These are phyloP conservation scores for Blastomyces parvus DNA, from an alignment of 2,329 filamentous ascomycete species.

Conservation along the genomic window DNA sequence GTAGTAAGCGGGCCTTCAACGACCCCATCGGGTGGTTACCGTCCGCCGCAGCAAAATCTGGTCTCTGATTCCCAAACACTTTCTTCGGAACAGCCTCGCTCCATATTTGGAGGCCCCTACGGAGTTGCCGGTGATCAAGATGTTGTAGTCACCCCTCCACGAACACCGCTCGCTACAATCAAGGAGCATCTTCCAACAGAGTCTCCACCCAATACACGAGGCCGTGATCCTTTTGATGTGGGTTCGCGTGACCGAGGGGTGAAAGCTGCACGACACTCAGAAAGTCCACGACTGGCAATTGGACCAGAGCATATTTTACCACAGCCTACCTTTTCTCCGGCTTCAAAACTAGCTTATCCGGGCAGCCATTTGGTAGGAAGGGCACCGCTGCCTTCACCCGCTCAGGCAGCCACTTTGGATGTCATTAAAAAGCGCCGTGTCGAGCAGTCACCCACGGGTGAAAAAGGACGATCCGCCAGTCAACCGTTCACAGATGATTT, in stretches of 20 bases:
- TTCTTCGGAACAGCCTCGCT: conserved; percentile 25
- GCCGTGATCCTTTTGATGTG: conserved; percentile 34
- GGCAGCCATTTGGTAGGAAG: conserved; percentile 9
- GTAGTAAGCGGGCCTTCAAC: neutral
- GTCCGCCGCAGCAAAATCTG: neutral
- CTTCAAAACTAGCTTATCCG: neutral
- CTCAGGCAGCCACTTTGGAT: conserved; percentile 16
- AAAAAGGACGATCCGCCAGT: conserved; percentile 22
- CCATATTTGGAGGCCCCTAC: conserved; percentile 28
- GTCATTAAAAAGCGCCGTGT: conserved; percentile 26
- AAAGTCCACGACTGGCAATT: conserved; percentile 30
- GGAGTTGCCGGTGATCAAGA: conserved; percentile 19
- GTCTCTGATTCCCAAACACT: conserved; percentile 21
- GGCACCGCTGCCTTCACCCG: neutral
- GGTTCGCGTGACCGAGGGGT: conserved; percentile 35
- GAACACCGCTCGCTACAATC: conserved; percentile 43
- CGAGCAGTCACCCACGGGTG: conserved; percentile 2
- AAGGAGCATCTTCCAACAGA: conserved; percentile 42
- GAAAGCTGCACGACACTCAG: conserved; percentile 29
- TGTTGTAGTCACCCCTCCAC: conserved; percentile 26
- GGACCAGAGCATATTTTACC: conserved; percentile 33
- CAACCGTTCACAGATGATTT: conserved; percentile 32
- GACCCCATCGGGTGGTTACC: neutral
- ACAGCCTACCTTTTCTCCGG: conserved; percentile 19
- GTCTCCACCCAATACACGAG: conserved; percentile 32